Evolutionary conservation across 2,329 filamentous ascomycete species (phyloP), one percentile per base, ranked within the genome.

Genomic region (Magnaporthales sp.): DNA sequence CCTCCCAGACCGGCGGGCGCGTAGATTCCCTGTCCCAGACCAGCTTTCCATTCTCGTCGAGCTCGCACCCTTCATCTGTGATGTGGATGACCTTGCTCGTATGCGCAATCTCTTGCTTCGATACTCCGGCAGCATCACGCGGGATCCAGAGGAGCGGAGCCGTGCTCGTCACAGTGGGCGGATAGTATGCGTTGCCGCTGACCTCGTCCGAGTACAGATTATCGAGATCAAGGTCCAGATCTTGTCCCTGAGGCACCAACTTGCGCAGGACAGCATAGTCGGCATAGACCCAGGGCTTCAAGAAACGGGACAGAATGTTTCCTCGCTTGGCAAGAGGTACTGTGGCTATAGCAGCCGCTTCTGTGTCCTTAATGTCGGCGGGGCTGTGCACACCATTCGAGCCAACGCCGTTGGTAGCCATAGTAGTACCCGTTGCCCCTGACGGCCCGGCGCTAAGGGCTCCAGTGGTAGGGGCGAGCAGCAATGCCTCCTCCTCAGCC

Each of bases 131-230:
- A 1, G 83, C 78, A 72, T 97, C 93, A 67, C 86, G 82, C 0
- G 93, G 92, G 66, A 97, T 91, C 93, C 93, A 97, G n/a, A 97
- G 81, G 31, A 92, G 79, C 1, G 91, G 91, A 1, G 85, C 77
- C 71, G 82, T 70, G 68, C 86, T 81, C 27, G 77, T 84, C 73
- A 94, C 83, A 0, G 89, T 84, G 0, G 92, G 91, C 69, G 93
- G 88, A 76, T 85, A 86, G 78, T 92, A 94, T 0, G 91, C 93
- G 64, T 90, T 83, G 11, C 82, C 80, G 74, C 90, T 86, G 1
- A 86, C 79, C 64, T 88, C 82, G 0, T 83, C 80, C 0, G 85
- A 74, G 74, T 95, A 93, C 1, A 83, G 74, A 66, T 87, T 83
- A 9, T 84, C 78, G 1, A 79, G 71, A 29, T 80, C 75, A 3